Evolutionary conservation across 2,329 filamentous ascomycete species (phyloP), one percentile per base, ranked within the genome.

Genomic region (Sarocladium oryzae): DNA sequence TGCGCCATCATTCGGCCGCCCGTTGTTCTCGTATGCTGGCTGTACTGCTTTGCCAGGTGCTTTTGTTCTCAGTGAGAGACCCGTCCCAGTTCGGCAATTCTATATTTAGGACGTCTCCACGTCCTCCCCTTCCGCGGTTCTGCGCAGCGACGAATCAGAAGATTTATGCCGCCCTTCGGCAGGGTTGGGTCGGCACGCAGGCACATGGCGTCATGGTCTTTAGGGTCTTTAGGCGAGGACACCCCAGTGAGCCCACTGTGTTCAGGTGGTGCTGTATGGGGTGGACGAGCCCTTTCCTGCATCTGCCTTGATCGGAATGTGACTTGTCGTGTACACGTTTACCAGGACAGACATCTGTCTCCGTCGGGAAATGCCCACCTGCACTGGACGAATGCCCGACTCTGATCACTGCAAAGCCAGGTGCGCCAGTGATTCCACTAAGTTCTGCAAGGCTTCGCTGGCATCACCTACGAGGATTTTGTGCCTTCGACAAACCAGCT

Each of bases 141-240:
- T 16, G 43, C 26, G 11, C 9, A 3, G 4, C 26, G 26, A 20
- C 43, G n/a, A 48, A 48, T 48, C 26, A 48, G n/a, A 21, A 8
- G 28, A 4, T 23, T 16, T 11, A 9, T 13, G 26, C 26, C 8
- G 3, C 10, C 20, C 20, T 32, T 9, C 21, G 15, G 4, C 20
- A 7, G 11, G 40, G 28, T 33, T 15, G 11, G 32, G 43, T 33
- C 26, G 24, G 43, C 43, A 48, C 43, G 43, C n/a, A n/a, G n/a
- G n/a, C 43, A 48, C 43, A 48, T 48, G 43, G 43, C 43, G 43
- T 48, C 43, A 48, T 48, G 28, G 28, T 30, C 28, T 13, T 30
- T n/a, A n/a, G 40, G 40, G 6, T 3, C 18, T 21, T 4, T 45
- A 45, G 9, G 23, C 40, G 40, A 30, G 40, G 11, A n/a, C 21